Evolutionary conservation across 257 asterid genomes (phyloP).

Genomic region (Cordia subcordata): DNA sequence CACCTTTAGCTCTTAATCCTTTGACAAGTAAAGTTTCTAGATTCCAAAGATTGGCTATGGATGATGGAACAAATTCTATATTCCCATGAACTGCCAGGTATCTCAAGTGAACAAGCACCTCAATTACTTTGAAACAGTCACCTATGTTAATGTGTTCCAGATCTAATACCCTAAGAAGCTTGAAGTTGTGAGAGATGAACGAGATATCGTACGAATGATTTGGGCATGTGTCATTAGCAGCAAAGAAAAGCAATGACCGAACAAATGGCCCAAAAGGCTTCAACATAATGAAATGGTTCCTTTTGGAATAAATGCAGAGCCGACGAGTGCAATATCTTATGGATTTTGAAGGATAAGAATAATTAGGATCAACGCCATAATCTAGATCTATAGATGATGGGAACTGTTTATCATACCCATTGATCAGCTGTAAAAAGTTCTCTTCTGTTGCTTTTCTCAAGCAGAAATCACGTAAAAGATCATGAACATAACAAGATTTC

Average conservation of each 20-base stretch:
- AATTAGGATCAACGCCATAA: background rate
- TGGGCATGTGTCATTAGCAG: background rate
- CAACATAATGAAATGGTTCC: background rate
- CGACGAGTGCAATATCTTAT: background rate
- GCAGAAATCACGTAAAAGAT: conserved; percentile 11
- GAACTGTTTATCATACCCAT: background rate
- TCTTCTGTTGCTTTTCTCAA: background rate
- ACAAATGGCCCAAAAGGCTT: background rate
- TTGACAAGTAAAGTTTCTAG: conserved; percentile 10
- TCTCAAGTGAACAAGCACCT: background rate
- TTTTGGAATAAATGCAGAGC: background rate
- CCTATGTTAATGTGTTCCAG: background rate
- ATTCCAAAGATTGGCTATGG: conserved; percentile 3
- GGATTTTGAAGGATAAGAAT: background rate
- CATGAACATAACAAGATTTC: conserved; percentile 16
- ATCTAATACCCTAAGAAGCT: conserved; percentile 8
- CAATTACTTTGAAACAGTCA: background rate
- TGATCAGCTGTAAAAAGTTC: background rate
- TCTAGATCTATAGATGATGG: background rate
- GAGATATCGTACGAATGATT: background rate
- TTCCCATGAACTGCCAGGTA: conserved; percentile 2
- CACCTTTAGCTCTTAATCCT: background rate
- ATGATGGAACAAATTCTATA: background rate
- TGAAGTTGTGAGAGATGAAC: background rate
- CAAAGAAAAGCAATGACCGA: background rate